Conservation (phyloP, 1,284 basidiomycete genomes). For the Cystobasidium slooffiae region DNA sequence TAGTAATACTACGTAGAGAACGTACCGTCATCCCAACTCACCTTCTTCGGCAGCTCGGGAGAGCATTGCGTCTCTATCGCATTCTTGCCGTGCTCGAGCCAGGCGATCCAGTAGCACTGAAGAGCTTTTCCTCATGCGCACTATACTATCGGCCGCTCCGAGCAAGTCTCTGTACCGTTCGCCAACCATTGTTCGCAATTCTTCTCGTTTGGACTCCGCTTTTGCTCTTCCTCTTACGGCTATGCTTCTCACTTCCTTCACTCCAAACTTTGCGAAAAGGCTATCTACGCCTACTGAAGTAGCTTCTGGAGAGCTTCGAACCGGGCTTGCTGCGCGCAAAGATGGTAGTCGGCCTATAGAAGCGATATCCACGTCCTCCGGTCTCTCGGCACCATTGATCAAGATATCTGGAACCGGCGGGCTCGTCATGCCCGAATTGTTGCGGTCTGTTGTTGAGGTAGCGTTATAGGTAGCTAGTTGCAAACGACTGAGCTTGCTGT, state of each 20-base stretch:
- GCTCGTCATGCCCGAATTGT: neutral
- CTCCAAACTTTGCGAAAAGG: conserved; percentile 51
- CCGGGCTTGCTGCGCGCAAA: conserved; percentile 13
- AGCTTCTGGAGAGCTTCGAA: conserved; percentile 27
- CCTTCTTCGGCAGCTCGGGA: conserved; percentile 37
- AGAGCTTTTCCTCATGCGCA: conserved; percentile 51
- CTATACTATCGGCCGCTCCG: conserved; percentile 68
- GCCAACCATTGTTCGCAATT: conserved; percentile 91
- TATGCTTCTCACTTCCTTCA: conserved; percentile 51
- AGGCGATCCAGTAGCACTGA: conserved; percentile 48
- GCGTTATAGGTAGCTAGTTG: conserved; percentile 31
- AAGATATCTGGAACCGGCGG: conserved; percentile 27
- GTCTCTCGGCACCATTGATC: conserved; percentile 39
- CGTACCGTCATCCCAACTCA: neutral
- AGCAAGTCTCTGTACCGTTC: conserved; percentile 92
- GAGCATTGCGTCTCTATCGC: conserved; percentile 39
- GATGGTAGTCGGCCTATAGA: conserved; percentile 45
- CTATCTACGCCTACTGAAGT: conserved; percentile 48
- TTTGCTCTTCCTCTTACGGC: conserved; percentile 57
- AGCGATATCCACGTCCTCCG: conserved; percentile 50
- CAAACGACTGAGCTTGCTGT: conserved; percentile 15
- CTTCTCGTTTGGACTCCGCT: conserved; percentile 86
- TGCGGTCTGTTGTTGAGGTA: conserved; percentile 1
- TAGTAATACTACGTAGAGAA: neutral
- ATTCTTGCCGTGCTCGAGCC: conserved; percentile 43